Conservation (phyloP, 306 rosid genomes). For the Quercus bicolor region DNA sequence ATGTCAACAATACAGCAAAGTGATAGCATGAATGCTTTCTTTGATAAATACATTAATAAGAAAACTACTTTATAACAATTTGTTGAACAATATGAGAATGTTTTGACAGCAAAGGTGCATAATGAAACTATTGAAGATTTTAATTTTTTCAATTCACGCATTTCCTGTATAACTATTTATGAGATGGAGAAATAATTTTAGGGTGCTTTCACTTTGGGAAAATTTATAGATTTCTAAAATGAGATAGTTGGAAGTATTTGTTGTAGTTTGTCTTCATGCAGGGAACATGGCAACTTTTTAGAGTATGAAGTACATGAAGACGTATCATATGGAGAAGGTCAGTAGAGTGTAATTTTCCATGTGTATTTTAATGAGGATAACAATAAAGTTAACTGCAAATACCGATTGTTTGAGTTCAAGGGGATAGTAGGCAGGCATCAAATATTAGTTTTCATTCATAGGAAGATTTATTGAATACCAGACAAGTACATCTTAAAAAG, state of each 20-base stretch:
- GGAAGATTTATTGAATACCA: no score
- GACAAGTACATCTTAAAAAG: no score
- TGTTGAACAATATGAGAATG: neutral
- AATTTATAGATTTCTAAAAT: conserved; percentile 7
- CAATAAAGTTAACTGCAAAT: no score
- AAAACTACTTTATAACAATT: neutral
- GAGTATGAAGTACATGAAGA: no score
- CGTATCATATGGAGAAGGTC: no score
- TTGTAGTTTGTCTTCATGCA: neutral
- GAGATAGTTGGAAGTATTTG: neutral
- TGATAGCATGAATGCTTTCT: neutral
- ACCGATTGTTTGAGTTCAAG: no score
- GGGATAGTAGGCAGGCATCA: no score
- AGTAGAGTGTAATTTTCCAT: no score
- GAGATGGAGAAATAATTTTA: conserved; percentile 6
- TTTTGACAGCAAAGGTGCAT: neutral
- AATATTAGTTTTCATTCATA: no score
- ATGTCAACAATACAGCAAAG: neutral
- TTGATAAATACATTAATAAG: neutral
- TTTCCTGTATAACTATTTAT: neutral
- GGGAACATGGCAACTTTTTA: no score
- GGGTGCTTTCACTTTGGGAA: neutral
- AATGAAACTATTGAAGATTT: neutral
- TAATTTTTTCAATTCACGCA: neutral
- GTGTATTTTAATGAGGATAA: no score